Conservation (phyloP, 331 rosid species). For the Arachis monticola region DNA sequence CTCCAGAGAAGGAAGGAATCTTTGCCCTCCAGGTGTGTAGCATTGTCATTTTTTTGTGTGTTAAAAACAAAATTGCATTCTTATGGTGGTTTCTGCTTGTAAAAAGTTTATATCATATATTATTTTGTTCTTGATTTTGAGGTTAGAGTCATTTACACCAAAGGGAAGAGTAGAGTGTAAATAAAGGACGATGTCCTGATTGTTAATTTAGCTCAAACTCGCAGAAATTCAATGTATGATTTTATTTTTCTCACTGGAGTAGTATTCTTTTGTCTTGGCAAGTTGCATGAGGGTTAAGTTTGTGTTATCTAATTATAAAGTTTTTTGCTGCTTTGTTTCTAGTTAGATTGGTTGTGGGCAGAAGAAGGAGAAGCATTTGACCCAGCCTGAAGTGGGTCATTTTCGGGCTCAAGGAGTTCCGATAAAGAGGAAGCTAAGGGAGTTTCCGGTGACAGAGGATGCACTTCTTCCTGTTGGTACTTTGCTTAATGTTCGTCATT, state of each 20-base stretch:
- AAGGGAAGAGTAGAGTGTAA: neutral
- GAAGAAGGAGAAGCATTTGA: slow-evolving; percentile 89
- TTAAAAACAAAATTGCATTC: neutral
- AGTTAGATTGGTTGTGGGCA: slow-evolving; percentile 99
- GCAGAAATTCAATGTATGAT: too few species aligned
- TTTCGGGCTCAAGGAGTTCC: too few species aligned
- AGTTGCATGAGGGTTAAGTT: neutral
- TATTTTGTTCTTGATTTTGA: neutral
- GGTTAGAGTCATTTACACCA: too few species aligned
- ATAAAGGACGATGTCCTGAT: too few species aligned
- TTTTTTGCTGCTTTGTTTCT: slow-evolving; percentile 48
- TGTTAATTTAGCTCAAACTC: too few species aligned
- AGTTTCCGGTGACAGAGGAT: too few species aligned
- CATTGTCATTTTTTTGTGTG: neutral
- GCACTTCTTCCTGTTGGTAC: too few species aligned
- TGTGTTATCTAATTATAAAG: slow-evolving; percentile 43
- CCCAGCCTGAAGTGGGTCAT: slow-evolving; percentile 61
- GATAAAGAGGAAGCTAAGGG: too few species aligned
- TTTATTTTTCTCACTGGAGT: too few species aligned
- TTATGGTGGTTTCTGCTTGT: neutral
- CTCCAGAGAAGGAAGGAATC: slow-evolving; percentile 74
- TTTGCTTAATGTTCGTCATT: too few species aligned
- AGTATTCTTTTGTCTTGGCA: too few species aligned
- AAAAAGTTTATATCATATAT: neutral
- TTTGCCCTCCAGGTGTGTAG: slow-evolving; percentile 73